Conservation (phyloP, 345 rosid species). For the Murraya paniculata region DNA sequence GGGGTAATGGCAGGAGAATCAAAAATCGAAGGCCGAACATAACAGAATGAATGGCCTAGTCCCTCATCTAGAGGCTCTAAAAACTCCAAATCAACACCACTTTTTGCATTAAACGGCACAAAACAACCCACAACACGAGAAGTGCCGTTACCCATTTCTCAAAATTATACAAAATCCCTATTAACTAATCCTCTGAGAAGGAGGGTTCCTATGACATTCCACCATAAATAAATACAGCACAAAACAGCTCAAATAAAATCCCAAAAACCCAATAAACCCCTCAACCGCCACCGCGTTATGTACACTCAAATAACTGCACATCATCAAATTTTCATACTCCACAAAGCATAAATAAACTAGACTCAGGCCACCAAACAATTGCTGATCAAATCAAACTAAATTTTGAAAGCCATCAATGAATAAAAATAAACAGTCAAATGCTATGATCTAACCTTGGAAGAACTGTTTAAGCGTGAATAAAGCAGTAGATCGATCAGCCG, state of each 20-base stretch:
- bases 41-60: slow-evolving; percentile 96
- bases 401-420: slow-evolving; percentile 15
- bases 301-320: slow-evolving; percentile 40
- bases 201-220: slow-evolving; percentile 47
- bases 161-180: slow-evolving; percentile 28
- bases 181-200: slow-evolving; percentile 36
- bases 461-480: slow-evolving; percentile 34
- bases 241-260: slow-evolving; percentile 41
- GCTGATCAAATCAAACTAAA: slow-evolving; percentile 24
- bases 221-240: slow-evolving; percentile 52
- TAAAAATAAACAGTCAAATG: slow-evolving; percentile 25
- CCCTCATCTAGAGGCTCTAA: slow-evolving; percentile 90
- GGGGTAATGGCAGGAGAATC: slow-evolving; percentile 95
- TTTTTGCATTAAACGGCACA: slow-evolving; percentile 72
- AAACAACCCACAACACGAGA: slow-evolving; percentile 96
- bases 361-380: slow-evolving; percentile 18
- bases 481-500: slow-evolving; percentile 58
- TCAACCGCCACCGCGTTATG: slow-evolving; percentile 59
- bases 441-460: slow-evolving; percentile 68
- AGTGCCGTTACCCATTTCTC: slow-evolving; percentile 85
- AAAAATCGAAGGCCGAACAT: slow-evolving; percentile 75
- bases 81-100: slow-evolving; percentile 79
- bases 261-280: slow-evolving; percentile 49
- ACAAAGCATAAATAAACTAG: slow-evolving; percentile 17
- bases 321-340: slow-evolving; percentile 55